Conservation (phyloP, 805 yeast genomes). For the Yamadazyma phyllophila region DNA sequence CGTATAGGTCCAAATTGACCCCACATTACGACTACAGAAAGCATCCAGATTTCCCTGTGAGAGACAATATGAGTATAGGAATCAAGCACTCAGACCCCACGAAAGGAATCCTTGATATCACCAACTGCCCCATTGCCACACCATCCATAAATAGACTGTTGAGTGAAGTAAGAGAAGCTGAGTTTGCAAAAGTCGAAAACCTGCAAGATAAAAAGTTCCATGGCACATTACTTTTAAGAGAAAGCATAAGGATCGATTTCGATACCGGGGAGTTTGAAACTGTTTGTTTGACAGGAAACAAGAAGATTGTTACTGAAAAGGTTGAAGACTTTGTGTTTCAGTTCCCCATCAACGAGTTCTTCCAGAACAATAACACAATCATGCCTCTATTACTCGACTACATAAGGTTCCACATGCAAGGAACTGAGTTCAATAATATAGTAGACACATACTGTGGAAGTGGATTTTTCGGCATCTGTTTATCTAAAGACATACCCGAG, state of each 20-base stretch:
- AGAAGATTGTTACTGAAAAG: slow-evolving; percentile 31
- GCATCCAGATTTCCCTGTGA: background rate
- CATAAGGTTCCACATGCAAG: slow-evolving; percentile 21
- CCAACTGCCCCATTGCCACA: slow-evolving; percentile 38
- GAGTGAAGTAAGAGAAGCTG: slow-evolving; percentile 14
- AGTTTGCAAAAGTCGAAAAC: slow-evolving; percentile 8
- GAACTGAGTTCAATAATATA: slow-evolving; percentile 21
- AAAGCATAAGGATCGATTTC: slow-evolving; percentile 27
- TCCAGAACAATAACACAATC: slow-evolving; percentile 39
- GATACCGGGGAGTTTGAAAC: slow-evolving; percentile 27
- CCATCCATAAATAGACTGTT: slow-evolving; percentile 26
- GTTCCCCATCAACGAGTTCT: slow-evolving; percentile 39
- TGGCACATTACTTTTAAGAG: slow-evolving; percentile 28
- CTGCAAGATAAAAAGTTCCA: slow-evolving; percentile 1
- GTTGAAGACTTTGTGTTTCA: slow-evolving; percentile 36
- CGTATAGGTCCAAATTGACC: slow-evolving; percentile 41
- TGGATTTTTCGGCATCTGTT: slow-evolving; percentile 43
- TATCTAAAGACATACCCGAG: slow-evolving; percentile 24
- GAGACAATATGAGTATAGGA: slow-evolving; percentile 25
- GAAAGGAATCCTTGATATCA: slow-evolving; percentile 28
- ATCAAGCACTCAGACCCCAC: slow-evolving; percentile 25
- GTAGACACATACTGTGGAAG: slow-evolving; percentile 48
- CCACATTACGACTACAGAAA: slow-evolving; percentile 32
- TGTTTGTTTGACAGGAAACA: slow-evolving; percentile 25
- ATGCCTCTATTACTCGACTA: slow-evolving; percentile 34